phyloP scores from a whole-genome alignment of 2,329 filamentous ascomycete species.

The Fusarium pseudocircinatum region DNA sequence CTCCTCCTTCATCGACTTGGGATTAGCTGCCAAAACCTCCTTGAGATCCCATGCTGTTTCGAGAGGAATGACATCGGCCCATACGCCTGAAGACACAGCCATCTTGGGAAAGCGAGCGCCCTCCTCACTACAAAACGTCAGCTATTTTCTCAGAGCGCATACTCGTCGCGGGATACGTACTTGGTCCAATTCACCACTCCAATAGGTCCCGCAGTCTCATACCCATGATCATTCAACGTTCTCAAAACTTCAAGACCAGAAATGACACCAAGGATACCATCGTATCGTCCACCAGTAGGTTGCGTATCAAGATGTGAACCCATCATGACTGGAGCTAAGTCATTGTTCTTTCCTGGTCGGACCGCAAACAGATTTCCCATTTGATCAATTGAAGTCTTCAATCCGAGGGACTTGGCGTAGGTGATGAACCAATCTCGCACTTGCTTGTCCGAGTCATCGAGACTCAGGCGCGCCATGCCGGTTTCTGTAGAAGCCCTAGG shows the following conservation, averaged over 20 bases:
- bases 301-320: conserved; percentile 3
- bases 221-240: not conserved
- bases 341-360: not conserved
- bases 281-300: not conserved
- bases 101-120: conserved; percentile 10
- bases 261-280: conserved; percentile 3
- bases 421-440: conserved; percentile 10
- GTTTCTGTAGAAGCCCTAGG: not conserved
- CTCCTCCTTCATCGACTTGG: conserved; percentile 13
- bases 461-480: not conserved
- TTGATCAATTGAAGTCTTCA: not conserved
- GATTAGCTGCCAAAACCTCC: not conserved
- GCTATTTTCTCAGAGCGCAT: rapidly evolving
- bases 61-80: not conserved
- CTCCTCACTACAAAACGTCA: not conserved
- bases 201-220: not conserved
- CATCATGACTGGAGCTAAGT: not conserved
- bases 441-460: conserved; percentile 8
- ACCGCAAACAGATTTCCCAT: conserved; percentile 6
- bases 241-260: not conserved
- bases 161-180: not conserved
- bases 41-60: not conserved
- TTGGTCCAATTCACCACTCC: conserved; percentile 13
- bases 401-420: not conserved
- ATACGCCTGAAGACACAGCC: not conserved